Percentiles rank a stretch among this genome's conserved stretches.
Conservation (phyloP, 768 basidiomycete species). For the Agrocybe pediades region DNA sequence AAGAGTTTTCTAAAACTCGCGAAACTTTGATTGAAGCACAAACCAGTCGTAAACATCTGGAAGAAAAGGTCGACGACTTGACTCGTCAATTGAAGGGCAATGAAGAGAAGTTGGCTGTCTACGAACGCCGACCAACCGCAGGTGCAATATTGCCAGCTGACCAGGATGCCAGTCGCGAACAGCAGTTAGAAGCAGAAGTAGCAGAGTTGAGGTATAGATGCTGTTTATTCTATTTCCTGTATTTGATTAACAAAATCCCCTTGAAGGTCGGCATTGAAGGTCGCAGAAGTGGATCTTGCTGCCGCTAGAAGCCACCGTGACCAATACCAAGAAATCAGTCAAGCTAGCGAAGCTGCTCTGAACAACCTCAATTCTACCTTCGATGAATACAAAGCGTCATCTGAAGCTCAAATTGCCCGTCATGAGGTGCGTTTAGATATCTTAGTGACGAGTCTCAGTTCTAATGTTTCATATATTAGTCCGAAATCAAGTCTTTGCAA, state of each 20-base stretch:
- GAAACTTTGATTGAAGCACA: slow-evolving; percentile 73
- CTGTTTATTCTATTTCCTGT: neutral
- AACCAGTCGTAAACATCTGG: slow-evolving; percentile 77
- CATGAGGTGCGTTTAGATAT: slow-evolving; percentile 56
- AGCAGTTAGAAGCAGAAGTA: slow-evolving; percentile 81
- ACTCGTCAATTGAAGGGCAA: slow-evolving; percentile 68
- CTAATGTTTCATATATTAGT: slow-evolving; percentile 38
- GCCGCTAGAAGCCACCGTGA: slow-evolving; percentile 71
- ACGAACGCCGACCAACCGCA: slow-evolving; percentile 63
- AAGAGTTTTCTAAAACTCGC: slow-evolving; percentile 68
- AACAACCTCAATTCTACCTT: slow-evolving; percentile 68
- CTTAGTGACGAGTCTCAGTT: neutral
- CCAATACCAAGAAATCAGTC: slow-evolving; percentile 86
- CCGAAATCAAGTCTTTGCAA: slow-evolving; percentile 63
- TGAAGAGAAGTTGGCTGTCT: slow-evolving; percentile 85
- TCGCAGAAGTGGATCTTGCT: slow-evolving; percentile 75
- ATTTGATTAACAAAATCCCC: slow-evolving; percentile 2
- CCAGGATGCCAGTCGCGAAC: slow-evolving; percentile 62
- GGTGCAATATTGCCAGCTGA: slow-evolving; percentile 36
- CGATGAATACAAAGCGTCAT: slow-evolving; percentile 77
- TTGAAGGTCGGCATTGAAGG: slow-evolving; percentile 69
- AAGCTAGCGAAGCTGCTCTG: slow-evolving; percentile 79
- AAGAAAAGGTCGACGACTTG: slow-evolving; percentile 69
- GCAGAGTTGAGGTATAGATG: slow-evolving; percentile 72
- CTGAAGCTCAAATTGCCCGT: slow-evolving; percentile 66